Conservation (phyloP, 257 asterid genomes). For the Leptodermis oblonga region DNA sequence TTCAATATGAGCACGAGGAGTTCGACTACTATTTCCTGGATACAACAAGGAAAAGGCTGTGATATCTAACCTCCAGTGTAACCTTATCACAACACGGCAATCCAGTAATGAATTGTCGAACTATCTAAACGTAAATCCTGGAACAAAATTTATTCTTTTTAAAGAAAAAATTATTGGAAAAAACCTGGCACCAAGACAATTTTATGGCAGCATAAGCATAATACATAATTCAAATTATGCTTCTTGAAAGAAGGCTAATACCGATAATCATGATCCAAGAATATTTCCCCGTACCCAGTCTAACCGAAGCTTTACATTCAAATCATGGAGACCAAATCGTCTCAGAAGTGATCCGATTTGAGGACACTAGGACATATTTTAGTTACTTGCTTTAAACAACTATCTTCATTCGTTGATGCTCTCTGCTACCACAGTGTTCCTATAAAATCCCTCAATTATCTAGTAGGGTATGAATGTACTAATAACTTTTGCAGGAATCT, state of each 20-base stretch:
- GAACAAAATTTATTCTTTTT: no score
- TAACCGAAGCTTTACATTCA: not conserved
- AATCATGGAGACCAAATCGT: not conserved
- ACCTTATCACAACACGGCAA: not conserved
- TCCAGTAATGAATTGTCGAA: not conserved
- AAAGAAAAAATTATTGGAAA: no score
- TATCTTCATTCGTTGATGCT: not conserved
- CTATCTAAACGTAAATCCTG: not conserved
- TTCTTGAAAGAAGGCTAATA: not conserved
- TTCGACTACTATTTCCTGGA: not conserved
- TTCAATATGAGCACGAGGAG: not conserved
- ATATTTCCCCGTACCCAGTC: not conserved
- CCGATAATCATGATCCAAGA: not conserved
- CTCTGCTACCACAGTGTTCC: conserved; percentile 3
- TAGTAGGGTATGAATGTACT: not conserved
- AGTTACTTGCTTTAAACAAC: not conserved
- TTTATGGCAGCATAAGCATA: not conserved
- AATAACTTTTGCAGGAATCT: not conserved
- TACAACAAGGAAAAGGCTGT: not conserved
- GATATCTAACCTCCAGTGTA: not conserved
- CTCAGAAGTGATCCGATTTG: not conserved
- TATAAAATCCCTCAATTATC: not conserved
- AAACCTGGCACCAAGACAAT: not conserved
- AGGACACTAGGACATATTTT: not conserved
- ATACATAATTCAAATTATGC: not conserved